These are phyloP conservation scores for Silene vulgaris DNA, from an alignment of 179 eudicot species.

Conservation along the genomic window DNA sequence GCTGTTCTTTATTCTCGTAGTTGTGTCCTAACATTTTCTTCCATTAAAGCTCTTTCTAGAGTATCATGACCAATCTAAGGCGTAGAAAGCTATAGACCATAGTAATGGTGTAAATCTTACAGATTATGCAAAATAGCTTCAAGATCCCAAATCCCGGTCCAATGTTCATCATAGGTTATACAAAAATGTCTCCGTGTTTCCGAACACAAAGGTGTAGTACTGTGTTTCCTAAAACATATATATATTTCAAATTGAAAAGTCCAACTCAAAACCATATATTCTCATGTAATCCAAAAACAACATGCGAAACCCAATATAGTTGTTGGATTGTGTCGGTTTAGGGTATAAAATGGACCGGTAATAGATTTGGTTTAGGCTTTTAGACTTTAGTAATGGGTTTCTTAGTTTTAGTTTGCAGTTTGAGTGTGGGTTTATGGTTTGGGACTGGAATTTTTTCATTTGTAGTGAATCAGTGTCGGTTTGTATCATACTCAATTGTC, in stretches of 20 bases:
- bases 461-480: no score
- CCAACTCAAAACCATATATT: neutral
- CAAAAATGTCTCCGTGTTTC: no score
- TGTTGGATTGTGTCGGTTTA: neutral
- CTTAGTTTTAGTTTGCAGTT: neutral
- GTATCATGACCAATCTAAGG: neutral
- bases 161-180: neutral
- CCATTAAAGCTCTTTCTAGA: constrained; percentile 1
- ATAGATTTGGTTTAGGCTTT: neutral
- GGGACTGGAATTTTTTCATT: neutral
- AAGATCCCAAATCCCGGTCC: neutral
- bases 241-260: no score
- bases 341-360: neutral
- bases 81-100: neutral
- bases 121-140: neutral
- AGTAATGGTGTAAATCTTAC: neutral
- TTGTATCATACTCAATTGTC: no score
- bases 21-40: neutral
- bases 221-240: no score
- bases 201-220: neutral
- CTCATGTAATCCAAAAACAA: neutral
- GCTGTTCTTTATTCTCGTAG: neutral
- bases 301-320: neutral
- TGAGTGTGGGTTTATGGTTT: neutral
- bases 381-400: neutral